phyloP scores from a whole-genome alignment of 2,329 filamentous ascomycete genomes.

The Teratosphaeria destructans region DNA sequence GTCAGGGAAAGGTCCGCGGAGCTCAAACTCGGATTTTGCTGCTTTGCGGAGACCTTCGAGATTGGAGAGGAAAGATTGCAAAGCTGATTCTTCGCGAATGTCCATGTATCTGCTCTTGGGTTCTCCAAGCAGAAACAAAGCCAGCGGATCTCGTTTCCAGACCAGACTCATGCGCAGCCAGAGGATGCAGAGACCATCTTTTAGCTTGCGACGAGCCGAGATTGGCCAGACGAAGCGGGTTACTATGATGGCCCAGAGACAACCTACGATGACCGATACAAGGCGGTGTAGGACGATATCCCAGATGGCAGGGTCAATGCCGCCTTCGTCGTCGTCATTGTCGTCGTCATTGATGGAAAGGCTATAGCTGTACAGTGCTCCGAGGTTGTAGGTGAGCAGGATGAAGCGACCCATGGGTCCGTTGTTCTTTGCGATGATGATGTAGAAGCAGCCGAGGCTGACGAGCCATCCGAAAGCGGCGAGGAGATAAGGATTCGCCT shows the following conservation, averaged over 20 bases:
- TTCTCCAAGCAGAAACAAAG: constrained; percentile 46
- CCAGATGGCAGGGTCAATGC: constrained; percentile 69
- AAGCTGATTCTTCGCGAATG: constrained; percentile 73
- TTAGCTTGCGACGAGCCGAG: constrained; percentile 76
- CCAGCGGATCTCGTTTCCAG: constrained; percentile 87
- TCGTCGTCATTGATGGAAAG: constrained; percentile 68
- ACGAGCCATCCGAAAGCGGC: constrained; percentile 68
- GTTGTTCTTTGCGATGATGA: constrained; percentile 74
- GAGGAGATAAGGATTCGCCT: constrained; percentile 62
- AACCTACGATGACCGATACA: constrained; percentile 73
- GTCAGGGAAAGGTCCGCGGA: constrained; percentile 76
- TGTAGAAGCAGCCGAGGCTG: constrained; percentile 78
- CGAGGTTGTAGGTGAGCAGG: constrained; percentile 90
- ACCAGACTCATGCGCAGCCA: constrained; percentile 93
- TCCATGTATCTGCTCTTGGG: constrained; percentile 57
- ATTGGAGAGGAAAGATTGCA: constrained; percentile 67
- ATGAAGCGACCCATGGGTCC: constrained; percentile 89
- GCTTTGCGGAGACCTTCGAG: constrained; percentile 63
- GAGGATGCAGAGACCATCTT: constrained; percentile 78
- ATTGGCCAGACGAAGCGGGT: constrained; percentile 91
- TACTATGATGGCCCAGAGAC: constrained; percentile 83
- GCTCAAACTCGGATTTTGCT: constrained; percentile 77
- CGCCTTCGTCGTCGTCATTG: constrained; percentile 78
- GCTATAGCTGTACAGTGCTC: constrained; percentile 87
- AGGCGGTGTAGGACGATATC: constrained; percentile 84